These are phyloP conservation scores for Monocercomonoides exilis DNA, from an alignment of 78 protist genomes.

Conservation along the genomic window DNA sequence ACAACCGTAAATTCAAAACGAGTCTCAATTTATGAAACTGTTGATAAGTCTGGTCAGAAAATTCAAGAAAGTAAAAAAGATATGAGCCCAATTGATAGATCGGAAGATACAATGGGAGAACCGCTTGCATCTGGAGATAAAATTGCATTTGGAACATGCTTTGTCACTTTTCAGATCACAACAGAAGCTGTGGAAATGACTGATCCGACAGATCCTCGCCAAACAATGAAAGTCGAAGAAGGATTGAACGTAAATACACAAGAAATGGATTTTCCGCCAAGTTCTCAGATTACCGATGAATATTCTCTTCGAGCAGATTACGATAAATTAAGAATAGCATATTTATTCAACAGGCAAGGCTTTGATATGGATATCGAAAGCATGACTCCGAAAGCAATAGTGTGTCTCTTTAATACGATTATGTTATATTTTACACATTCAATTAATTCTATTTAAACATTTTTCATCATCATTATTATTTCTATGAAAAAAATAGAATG, in stretches of 20 bases:
- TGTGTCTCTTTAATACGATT: neutral
- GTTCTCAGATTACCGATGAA: neutral
- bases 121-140: neutral
- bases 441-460: no score
- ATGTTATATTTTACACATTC: neutral
- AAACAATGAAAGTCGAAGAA: neutral
- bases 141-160: neutral
- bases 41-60: neutral
- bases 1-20: neutral
- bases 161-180: neutral
- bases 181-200: neutral
- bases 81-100: neutral
- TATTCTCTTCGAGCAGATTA: neutral
- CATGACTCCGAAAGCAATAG: neutral
- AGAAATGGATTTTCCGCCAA: neutral
- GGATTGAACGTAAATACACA: neutral
- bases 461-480: no score
- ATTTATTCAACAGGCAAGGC: neutral
- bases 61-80: no score
- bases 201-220: no score
- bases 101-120: neutral
- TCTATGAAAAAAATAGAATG: no score
- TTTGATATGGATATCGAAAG: neutral
- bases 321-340: neutral
- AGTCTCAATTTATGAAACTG: neutral